Percentiles rank a stretch among this genome's conserved stretches.
These are phyloP conservation scores for Ramicandelaber brevisporus DNA, from an alignment of 192 early-diverging fungal genomes.

Conservation along the genomic window DNA sequence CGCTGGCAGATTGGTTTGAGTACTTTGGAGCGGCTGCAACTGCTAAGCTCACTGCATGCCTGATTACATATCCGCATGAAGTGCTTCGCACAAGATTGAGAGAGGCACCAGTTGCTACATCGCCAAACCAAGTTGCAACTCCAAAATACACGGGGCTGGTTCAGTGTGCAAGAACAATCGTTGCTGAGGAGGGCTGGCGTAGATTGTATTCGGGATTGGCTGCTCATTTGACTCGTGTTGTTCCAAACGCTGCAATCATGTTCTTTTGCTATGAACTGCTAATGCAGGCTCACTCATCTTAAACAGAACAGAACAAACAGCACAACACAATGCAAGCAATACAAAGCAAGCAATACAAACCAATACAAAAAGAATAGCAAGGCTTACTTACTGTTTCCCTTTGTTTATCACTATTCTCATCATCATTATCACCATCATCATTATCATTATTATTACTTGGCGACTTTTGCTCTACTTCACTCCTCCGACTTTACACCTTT, in stretches of 20 bases:
- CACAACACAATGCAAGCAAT: too few species aligned
- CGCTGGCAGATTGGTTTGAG: slow-evolving; percentile 44
- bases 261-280: slow-evolving; percentile 69
- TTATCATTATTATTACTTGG: too few species aligned
- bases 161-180: slow-evolving; percentile 22
- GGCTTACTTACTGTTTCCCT: too few species aligned
- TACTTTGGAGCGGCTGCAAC: slow-evolving; percentile 57
- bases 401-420: too few species aligned
- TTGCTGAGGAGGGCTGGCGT: slow-evolving; percentile 52
- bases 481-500: too few species aligned
- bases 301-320: too few species aligned
- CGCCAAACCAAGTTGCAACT: too few species aligned
- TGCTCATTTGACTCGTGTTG: slow-evolving; percentile 78
- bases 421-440: too few species aligned
- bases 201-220: slow-evolving; percentile 90
- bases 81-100: slow-evolving; percentile 76
- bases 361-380: too few species aligned
- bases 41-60: slow-evolving; percentile 70
- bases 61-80: slow-evolving; percentile 86
- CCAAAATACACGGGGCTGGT: slow-evolving; percentile 65
- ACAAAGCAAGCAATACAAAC: too few species aligned
- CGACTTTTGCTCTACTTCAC: too few species aligned
- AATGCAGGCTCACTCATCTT: too few species aligned
- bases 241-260: slow-evolving; percentile 89
- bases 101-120: slow-evolving; percentile 45